These are phyloP conservation scores for Pyrus pyrifolia DNA, from an alignment of 306 rosid species.

Conservation along the genomic window DNA sequence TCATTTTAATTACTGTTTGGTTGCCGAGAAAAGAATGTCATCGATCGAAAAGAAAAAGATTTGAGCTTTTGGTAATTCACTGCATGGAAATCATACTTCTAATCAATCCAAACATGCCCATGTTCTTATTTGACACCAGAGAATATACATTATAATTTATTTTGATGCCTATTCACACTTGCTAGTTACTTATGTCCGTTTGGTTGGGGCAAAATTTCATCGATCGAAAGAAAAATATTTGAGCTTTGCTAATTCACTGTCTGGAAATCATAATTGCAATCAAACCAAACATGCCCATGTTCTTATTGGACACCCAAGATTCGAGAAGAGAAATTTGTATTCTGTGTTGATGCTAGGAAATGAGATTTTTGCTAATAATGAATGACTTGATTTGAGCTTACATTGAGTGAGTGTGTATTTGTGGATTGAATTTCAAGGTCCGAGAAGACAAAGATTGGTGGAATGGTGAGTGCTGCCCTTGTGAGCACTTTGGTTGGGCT, in stretches of 20 bases:
- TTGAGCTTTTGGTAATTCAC: not conserved
- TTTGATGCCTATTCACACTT: not conserved
- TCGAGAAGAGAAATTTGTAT: not conserved
- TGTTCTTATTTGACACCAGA: not conserved
- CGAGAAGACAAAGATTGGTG: conserved; percentile 57
- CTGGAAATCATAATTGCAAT: too few relatives aligned
- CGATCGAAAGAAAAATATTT: too few relatives aligned
- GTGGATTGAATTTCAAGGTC: conserved; percentile 29
- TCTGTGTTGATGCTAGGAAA: too few relatives aligned
- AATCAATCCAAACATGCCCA: not conserved
- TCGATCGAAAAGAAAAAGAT: too few relatives aligned
- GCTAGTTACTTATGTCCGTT: too few relatives aligned
- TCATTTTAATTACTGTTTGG: too few relatives aligned
- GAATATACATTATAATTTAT: not conserved
- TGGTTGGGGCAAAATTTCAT: too few relatives aligned
- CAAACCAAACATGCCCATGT: too few relatives aligned
- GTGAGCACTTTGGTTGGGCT: conserved; percentile 76
- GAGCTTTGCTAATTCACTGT: too few relatives aligned
- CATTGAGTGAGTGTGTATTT: not conserved
- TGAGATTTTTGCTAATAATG: not conserved
- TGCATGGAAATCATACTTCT: not conserved
- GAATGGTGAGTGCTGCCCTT: conserved; percentile 68
- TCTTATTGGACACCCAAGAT: too few relatives aligned
- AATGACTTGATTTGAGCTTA: not conserved
- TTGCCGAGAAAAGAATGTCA: too few relatives aligned